Conservation (phyloP, 2,329 filamentous ascomycete species). For the Pochonia chlamydosporia region DNA sequence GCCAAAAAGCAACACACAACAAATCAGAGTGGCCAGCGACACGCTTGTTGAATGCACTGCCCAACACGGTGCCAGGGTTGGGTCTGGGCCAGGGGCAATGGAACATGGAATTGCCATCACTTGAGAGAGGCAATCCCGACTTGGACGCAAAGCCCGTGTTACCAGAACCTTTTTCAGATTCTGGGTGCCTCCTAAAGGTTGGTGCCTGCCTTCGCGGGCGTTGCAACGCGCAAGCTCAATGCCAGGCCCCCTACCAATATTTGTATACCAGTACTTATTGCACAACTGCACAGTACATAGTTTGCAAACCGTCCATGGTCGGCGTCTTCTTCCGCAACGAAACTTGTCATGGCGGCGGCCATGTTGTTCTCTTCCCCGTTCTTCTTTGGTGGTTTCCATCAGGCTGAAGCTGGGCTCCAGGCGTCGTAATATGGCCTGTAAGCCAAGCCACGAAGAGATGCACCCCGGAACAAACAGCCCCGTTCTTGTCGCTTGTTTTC, state of each 20-base stretch:
- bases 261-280: too few relatives aligned
- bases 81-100: background rate
- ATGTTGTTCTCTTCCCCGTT: background rate
- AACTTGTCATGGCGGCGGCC: background rate
- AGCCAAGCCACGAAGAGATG: background rate
- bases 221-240: background rate
- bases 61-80: background rate
- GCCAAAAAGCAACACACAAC: background rate
- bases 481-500: background rate
- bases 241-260: background rate
- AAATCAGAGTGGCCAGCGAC: background rate
- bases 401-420: too few relatives aligned
- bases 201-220: background rate
- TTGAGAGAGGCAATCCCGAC: background rate
- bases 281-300: too few relatives aligned
- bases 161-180: background rate
- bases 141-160: background rate
- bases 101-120: background rate
- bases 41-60: background rate
- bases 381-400: too few relatives aligned
- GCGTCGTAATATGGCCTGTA: too few relatives aligned
- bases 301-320: background rate
- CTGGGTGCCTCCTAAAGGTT: too few relatives aligned
- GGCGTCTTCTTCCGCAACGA: background rate
- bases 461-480: too few relatives aligned